Conservation (phyloP, 352 stramenopile species). For the Globisporangium polare region DNA sequence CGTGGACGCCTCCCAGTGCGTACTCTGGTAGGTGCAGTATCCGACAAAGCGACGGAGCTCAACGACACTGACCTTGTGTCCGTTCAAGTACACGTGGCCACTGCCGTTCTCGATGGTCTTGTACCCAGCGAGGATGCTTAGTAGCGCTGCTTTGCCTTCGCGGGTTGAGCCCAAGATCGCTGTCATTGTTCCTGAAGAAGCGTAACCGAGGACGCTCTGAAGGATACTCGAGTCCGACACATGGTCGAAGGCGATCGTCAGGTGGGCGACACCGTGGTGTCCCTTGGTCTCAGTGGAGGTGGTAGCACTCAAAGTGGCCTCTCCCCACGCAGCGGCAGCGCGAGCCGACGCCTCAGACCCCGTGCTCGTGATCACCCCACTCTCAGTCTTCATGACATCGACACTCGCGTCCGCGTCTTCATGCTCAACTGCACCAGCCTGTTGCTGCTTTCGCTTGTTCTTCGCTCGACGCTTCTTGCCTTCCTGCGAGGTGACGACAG, state of each 20-base stretch:
- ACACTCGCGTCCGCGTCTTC: background rate
- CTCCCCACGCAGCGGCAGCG: constrained; percentile 11
- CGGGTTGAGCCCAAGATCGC: constrained; percentile 45
- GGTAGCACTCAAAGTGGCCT: constrained; percentile 1
- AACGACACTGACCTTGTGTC: constrained; percentile 17
- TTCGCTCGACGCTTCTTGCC: constrained; percentile 19
- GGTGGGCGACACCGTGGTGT: background rate
- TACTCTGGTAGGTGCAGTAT: constrained; percentile 58
- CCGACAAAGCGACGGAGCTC: constrained; percentile 23
- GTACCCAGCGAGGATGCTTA: constrained; percentile 55
- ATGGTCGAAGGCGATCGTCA: constrained; percentile 23
- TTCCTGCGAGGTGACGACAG: constrained; percentile 5
- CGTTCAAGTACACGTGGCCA: constrained; percentile 42
- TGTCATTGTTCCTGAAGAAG: constrained; percentile 30
- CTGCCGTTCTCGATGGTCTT: constrained; percentile 59
- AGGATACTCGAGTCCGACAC: constrained; percentile 27
- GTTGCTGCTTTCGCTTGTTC: constrained; percentile 18
- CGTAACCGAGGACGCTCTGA: constrained; percentile 45
- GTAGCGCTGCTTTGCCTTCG: constrained; percentile 67
- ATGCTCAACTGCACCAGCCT: background rate
- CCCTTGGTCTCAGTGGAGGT: background rate
- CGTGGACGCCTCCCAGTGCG: constrained; percentile 24
- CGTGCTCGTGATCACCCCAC: background rate
- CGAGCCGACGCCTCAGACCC: background rate
- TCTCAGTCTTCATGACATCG: background rate